Conservation (phyloP, 2,329 filamentous ascomycete genomes). For the Orbilia javanica region DNA sequence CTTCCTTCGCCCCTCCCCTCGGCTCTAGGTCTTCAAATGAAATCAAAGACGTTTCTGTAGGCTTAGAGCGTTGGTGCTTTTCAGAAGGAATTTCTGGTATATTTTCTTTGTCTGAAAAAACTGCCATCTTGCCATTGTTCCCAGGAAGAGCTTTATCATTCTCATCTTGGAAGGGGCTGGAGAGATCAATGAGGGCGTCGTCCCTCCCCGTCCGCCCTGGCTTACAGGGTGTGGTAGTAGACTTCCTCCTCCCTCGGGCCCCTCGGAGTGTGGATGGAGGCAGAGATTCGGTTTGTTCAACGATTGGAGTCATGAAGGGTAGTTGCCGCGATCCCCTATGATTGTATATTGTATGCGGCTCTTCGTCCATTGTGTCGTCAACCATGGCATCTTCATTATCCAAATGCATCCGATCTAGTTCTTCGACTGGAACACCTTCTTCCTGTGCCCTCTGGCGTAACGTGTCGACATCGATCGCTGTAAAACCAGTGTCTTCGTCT, state of each 20-base stretch:
- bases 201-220: conserved; percentile 63
- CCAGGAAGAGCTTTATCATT: conserved; percentile 63
- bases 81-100: conserved; percentile 6
- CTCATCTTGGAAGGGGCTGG: conserved; percentile 78
- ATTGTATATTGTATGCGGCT: conserved; percentile 60
- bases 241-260: conserved; percentile 59
- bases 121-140: conserved; percentile 67
- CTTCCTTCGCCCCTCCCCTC: conserved; percentile 22
- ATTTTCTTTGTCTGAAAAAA: conserved; percentile 65
- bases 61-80: conserved; percentile 62
- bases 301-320: conserved; percentile 98
- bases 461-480: conserved; percentile 63
- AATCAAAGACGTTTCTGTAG: conserved; percentile 49
- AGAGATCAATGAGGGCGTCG: conserved; percentile 64
- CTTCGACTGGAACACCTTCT: conserved; percentile 63
- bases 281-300: conserved; percentile 86
- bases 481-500: conserved; percentile 52
- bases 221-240: conserved; percentile 60
- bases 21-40: conserved; percentile 51
- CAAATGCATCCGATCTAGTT: conserved; percentile 59
- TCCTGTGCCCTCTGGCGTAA: conserved; percentile 63
- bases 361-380: conserved; percentile 63
- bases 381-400: conserved; percentile 60
- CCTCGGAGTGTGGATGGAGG: conserved; percentile 62
- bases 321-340: conserved; percentile 78